phyloP scores from a whole-genome alignment of 495 filamentous ascomycete species.

The Tetracladium marchalianum region DNA sequence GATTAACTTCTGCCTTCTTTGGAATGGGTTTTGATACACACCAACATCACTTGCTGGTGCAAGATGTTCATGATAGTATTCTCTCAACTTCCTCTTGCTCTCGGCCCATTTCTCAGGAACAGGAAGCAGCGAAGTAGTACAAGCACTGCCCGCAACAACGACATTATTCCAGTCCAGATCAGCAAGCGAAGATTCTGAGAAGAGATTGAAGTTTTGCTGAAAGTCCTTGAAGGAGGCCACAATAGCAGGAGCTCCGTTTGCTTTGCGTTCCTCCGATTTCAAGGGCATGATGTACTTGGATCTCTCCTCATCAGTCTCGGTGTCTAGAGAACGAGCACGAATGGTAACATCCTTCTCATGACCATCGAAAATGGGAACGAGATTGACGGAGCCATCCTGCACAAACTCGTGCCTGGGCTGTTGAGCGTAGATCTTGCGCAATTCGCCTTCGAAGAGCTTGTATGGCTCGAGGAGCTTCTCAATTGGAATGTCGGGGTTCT shows the following conservation, averaged over 20 bases:
- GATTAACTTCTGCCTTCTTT: slow-evolving; percentile 39
- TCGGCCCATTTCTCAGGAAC: slow-evolving; percentile 53
- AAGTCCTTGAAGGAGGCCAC: slow-evolving; percentile 58
- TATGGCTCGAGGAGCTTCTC: slow-evolving; percentile 54
- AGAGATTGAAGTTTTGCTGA: slow-evolving; percentile 64
- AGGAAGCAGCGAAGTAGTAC: slow-evolving; percentile 62
- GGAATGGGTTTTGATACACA: slow-evolving; percentile 72
- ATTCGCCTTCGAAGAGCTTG: slow-evolving; percentile 53
- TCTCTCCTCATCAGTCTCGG: slow-evolving; percentile 48
- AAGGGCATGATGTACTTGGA: slow-evolving; percentile 65
- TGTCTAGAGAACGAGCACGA: slow-evolving; percentile 49
- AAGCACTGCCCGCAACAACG: slow-evolving; percentile 65
- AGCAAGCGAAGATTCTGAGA: slow-evolving; percentile 53
- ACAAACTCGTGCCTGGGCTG: slow-evolving; percentile 47
- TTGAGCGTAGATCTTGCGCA: slow-evolving; percentile 66
- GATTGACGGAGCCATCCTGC: slow-evolving; percentile 51
- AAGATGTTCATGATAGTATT: slow-evolving; percentile 71
- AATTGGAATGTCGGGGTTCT: slow-evolving; percentile 44
- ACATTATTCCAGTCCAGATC: slow-evolving; percentile 73
- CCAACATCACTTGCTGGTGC: slow-evolving; percentile 78
- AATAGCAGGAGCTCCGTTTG: slow-evolving; percentile 51
- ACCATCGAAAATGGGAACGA: slow-evolving; percentile 57
- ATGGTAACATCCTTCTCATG: slow-evolving; percentile 45
- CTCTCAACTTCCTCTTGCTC: slow-evolving; percentile 55
- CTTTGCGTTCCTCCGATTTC: slow-evolving; percentile 44